These are phyloP conservation scores for Chrysopogon serrulatus DNA, from an alignment of 176 grass and related monocot genomes.

Conservation along the genomic window DNA sequence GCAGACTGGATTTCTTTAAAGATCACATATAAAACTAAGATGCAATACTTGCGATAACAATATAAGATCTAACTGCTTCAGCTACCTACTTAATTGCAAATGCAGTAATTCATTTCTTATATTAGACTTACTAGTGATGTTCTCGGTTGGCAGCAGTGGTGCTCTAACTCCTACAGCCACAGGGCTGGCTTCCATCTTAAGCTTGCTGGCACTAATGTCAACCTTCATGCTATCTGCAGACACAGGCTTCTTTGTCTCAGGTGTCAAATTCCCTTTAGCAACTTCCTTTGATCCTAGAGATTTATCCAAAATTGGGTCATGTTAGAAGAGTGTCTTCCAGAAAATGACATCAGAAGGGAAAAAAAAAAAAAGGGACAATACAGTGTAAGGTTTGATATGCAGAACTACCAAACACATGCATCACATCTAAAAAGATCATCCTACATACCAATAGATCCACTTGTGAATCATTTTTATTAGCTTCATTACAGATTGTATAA, in stretches of 20 bases:
- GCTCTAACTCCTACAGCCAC: slow-evolving; percentile 11
- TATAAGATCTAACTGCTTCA: slow-evolving; percentile 8
- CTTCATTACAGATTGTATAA: background rate
- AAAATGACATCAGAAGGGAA: slow-evolving; percentile 6
- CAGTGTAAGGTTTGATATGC: background rate
- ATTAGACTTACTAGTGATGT: slow-evolving; percentile 36
- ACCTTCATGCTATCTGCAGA: slow-evolving; percentile 45
- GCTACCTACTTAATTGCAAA: slow-evolving; percentile 33
- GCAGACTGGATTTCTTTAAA: background rate
- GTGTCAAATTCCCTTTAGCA: slow-evolving; percentile 25
- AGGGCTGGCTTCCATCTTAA: slow-evolving; percentile 26
- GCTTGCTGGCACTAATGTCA: slow-evolving; percentile 24
- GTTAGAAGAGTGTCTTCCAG: slow-evolving; percentile 13
- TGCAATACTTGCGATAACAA: background rate
- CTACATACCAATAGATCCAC: background rate
- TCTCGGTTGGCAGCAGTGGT: slow-evolving; percentile 1
- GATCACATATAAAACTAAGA: background rate
- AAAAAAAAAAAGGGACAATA: background rate
- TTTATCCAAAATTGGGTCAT: slow-evolving; percentile 8
- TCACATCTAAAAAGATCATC: background rate
- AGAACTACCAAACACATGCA: background rate
- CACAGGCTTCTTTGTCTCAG: slow-evolving; percentile 12
- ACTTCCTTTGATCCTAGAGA: slow-evolving; percentile 43
- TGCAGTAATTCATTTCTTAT: slow-evolving; percentile 33
- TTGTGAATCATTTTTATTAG: background rate